Evolutionary conservation across 2,329 filamentous ascomycete genomes (phyloP).

Genomic region (Lachnellula hyalina): DNA sequence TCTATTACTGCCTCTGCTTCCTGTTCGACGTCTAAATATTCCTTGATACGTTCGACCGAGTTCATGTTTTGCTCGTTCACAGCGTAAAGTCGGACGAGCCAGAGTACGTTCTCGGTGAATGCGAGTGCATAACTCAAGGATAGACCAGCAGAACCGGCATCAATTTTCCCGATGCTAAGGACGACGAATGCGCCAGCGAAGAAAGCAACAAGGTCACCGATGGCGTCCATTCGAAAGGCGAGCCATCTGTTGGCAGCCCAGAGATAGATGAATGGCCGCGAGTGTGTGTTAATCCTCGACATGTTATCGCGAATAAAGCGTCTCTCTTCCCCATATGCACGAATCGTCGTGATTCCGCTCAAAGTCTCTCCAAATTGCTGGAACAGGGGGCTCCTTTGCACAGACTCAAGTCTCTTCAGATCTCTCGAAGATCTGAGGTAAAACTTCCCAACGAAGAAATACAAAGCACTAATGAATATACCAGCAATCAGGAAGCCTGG

Average conservation of each 20-base stretch:
- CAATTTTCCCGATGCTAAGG: slow-evolving; percentile 72
- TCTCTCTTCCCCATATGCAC: slow-evolving; percentile 89
- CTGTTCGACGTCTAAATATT: slow-evolving; percentile 94
- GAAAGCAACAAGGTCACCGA: slow-evolving; percentile 88
- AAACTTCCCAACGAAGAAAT: slow-evolving; percentile 76
- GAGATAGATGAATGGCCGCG: slow-evolving; percentile 89
- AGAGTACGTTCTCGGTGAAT: slow-evolving; percentile 94
- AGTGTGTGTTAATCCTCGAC: slow-evolving; percentile 79
- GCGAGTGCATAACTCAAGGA: slow-evolving; percentile 94
- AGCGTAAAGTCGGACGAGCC: slow-evolving; percentile 91
- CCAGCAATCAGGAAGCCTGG: slow-evolving; percentile 86
- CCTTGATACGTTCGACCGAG: slow-evolving; percentile 93
- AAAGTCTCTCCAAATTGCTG: slow-evolving; percentile 97
- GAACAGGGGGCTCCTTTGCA: slow-evolving; percentile 90
- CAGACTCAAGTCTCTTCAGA: slow-evolving; percentile 88
- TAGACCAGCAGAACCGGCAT: slow-evolving; percentile 87
- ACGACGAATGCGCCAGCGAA: slow-evolving; percentile 91
- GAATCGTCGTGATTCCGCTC: slow-evolving; percentile 90
- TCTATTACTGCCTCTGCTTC: slow-evolving; percentile 76
- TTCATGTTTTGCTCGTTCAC: slow-evolving; percentile 99
- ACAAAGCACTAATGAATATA: slow-evolving; percentile 76
- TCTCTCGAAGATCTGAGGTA: slow-evolving; percentile 93
- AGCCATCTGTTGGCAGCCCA: slow-evolving; percentile 98
- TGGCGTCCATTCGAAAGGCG: slow-evolving; percentile 81
- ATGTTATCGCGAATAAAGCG: slow-evolving; percentile 93